These are phyloP conservation scores for Boletus rex-veris DNA, from an alignment of 768 basidiomycete genomes.

Conservation along the genomic window DNA sequence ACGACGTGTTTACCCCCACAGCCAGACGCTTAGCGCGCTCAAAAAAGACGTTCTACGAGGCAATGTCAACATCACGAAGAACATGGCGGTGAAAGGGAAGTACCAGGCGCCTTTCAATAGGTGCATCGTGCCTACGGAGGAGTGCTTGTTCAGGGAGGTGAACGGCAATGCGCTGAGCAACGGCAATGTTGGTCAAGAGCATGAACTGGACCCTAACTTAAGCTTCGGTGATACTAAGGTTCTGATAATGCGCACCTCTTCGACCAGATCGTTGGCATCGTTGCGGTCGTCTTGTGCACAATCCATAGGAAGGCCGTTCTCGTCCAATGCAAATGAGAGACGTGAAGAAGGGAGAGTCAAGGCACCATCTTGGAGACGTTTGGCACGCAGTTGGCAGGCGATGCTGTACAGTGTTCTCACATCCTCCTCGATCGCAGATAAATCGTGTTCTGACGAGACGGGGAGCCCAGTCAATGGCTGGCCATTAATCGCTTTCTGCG, in stretches of 20 bases:
- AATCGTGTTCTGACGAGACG: conserved; percentile 55
- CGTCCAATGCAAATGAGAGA: conserved; percentile 77
- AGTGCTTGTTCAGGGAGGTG: conserved; percentile 97
- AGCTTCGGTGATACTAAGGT: not conserved
- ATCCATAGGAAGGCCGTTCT: conserved; percentile 74
- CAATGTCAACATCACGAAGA: conserved; percentile 7
- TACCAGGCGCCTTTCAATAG: conserved; percentile 88
- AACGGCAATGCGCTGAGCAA: conserved; percentile 91
- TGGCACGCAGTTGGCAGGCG: conserved; percentile 66
- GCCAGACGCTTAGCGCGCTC: conserved; percentile 84
- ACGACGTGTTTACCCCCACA: conserved; percentile 74
- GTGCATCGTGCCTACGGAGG: conserved; percentile 89
- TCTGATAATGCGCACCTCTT: conserved; percentile 61
- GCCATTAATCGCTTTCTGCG: conserved; percentile 80
- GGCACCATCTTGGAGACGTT: conserved; percentile 78
- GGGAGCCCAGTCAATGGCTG: conserved; percentile 50
- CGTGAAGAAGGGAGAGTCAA: conserved; percentile 66
- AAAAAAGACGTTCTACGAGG: conserved; percentile 61
- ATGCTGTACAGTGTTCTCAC: conserved; percentile 65
- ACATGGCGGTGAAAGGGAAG: not conserved
- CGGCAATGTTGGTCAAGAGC: conserved; percentile 85
- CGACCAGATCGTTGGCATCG: conserved; percentile 78
- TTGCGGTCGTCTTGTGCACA: conserved; percentile 60
- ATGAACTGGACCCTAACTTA: conserved; percentile 62
- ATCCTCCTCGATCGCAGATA: conserved; percentile 67